Evolutionary conservation across 306 rosid species (phyloP), one percentile per base, ranked within the genome.

Genomic region (Vigna radiata): DNA sequence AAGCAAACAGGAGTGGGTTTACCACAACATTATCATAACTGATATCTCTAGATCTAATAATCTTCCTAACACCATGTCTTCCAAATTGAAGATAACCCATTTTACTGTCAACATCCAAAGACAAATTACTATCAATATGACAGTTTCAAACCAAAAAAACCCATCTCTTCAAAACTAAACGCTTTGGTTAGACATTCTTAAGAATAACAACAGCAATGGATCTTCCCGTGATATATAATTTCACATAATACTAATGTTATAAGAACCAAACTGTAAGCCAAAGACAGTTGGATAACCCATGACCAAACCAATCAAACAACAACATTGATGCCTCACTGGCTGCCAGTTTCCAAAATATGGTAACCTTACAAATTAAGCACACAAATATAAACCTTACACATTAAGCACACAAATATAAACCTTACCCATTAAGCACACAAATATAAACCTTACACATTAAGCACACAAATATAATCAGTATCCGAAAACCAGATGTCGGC

Each of bases 1-100:
- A 64, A 46, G 83, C 83, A 77, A 83, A 94, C 31, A 90, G 23
- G 68, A 91, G 69, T 18, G 93, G 97, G 66, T 91, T 87, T 67
- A 87, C 84, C 84, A 86, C 81, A 16, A 68, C 66, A 64, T 81
- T 55, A 9, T 87, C 85, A 75, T 82, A 80, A 81, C 78, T 79
- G 16, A 85, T 76, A 52, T 88, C 86, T 73, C 75, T 78, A 39
- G 81, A 76, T 68, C 82, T 78, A 50, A 90, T 68, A 67, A 91
- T 83, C 75, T 86, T 82, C 48, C 82, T 83, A 64, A 94, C 81
- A 23, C 86, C 89, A 69, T 85, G 91, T 81, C 91, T 84, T 18
- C 96, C 96, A 72, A 84, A 78, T 56, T 81, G 86, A 47, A 89
- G 78, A 72, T 74, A 90, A 25, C 85, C 85, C 85, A 82, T 82